A percentile compares a stretch with the other conserved stretches of the same genome.
Conservation (phyloP, 352 stramenopile genomes). For the Phytophthora rubi region DNA sequence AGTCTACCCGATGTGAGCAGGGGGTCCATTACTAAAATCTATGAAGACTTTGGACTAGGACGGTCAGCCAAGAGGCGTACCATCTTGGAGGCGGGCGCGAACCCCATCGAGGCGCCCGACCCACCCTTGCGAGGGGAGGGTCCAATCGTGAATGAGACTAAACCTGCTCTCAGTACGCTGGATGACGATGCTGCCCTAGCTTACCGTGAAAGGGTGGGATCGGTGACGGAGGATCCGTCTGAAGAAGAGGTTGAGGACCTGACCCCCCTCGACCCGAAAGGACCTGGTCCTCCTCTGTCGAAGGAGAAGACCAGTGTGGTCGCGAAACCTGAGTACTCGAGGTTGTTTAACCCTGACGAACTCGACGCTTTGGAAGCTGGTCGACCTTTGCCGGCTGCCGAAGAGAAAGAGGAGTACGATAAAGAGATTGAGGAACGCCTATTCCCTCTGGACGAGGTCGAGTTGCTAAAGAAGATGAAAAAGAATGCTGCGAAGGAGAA, state of each 20-base stretch:
- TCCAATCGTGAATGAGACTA: too few relatives aligned
- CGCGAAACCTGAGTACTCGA: background rate
- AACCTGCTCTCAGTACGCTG: too few relatives aligned
- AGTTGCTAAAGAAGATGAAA: background rate
- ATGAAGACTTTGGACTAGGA: too few relatives aligned
- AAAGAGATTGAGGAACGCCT: background rate
- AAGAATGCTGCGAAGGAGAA: background rate
- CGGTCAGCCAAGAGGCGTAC: too few relatives aligned
- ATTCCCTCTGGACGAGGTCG: background rate
- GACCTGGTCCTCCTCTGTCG: too few relatives aligned
- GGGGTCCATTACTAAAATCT: too few relatives aligned
- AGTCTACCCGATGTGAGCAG: too few relatives aligned
- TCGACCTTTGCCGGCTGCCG: background rate
- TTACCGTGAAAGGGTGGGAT: background rate
- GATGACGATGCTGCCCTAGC: too few relatives aligned
- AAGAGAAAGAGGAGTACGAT: background rate
- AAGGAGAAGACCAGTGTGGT: background rate
- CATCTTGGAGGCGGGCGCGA: too few relatives aligned
- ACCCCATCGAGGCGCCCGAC: too few relatives aligned
- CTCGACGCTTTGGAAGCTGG: background rate
- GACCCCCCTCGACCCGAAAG: background rate
- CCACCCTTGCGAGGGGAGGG: too few relatives aligned
- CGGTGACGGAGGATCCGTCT: background rate
- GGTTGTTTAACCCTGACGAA: background rate
- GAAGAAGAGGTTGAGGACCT: background rate